These are phyloP conservation scores for Hymenotorrendiella dingleyae DNA, from an alignment of 2,329 filamentous ascomycete species.

Conservation along the genomic window DNA sequence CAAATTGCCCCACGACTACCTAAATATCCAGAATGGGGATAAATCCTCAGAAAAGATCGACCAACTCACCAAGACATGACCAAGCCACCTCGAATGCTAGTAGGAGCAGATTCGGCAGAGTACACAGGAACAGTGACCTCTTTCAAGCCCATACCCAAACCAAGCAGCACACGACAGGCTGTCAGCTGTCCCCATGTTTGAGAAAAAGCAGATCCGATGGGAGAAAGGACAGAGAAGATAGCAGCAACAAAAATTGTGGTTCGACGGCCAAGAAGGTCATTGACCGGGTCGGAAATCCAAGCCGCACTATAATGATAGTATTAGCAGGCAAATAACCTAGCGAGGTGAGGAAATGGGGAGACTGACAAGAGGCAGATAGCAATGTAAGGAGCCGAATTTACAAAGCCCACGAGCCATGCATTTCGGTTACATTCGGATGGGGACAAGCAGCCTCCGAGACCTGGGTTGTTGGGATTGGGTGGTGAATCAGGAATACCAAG, in stretches of 20 bases:
- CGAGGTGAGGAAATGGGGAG: slow-evolving; percentile 17
- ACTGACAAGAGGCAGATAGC: slow-evolving; percentile 37
- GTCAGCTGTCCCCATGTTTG: slow-evolving; percentile 55
- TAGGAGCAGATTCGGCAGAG: slow-evolving; percentile 48
- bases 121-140: slow-evolving; percentile 43
- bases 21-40: too few relatives aligned
- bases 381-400: slow-evolving; percentile 51
- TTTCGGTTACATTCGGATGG: slow-evolving; percentile 8
- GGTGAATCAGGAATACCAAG: slow-evolving; percentile 31
- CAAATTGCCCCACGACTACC: too few relatives aligned
- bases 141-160: slow-evolving; percentile 55
- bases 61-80: slow-evolving; percentile 89
- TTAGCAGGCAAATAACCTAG: slow-evolving; percentile 33
- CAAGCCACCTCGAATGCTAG: slow-evolving; percentile 51
- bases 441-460: slow-evolving; percentile 5
- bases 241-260: slow-evolving; percentile 72
- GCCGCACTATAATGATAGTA: slow-evolving; percentile 43
- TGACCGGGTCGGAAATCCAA: slow-evolving; percentile 62
- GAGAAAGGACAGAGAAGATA: slow-evolving; percentile 46
- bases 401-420: slow-evolving; percentile 49
- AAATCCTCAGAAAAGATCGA: too few relatives aligned
- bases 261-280: slow-evolving; percentile 57
- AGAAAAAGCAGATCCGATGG: slow-evolving; percentile 52
- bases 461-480: neutral
- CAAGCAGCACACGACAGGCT: slow-evolving; percentile 47